Base-by-base conservation (phyloP, 2,329 filamentous ascomycete species). In the Chaetothyriales sp. region DNA sequence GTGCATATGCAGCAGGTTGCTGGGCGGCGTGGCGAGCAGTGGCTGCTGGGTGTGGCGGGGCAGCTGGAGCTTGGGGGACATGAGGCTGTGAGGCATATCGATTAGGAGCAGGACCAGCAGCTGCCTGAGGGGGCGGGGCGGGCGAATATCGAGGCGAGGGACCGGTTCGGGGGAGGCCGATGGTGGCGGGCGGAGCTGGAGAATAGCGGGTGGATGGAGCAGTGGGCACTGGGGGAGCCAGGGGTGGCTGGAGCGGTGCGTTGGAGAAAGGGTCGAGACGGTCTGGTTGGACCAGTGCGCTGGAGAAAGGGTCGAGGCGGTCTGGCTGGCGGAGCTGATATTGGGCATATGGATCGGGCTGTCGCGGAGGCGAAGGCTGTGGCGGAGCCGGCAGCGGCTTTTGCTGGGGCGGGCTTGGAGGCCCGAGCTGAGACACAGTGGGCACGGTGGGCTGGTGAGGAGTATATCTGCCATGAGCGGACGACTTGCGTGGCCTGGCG, bases 401-500 rank as follows among this genome's bases (percentile, higher is more conserved):
- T 45, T 61, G 59, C 29, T 60, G 52, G 29, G 58, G 51, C 51
- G 59, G 48, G 43, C 47, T 46, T 40, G 49, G 43, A 33, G 33
- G 46, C 51, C 45, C 10, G 33, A 40, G 33, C 13, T 15, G 4
- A 40, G 33, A 15, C 13, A 40, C 33, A 5, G 33, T 2, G 33
- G 33, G 10, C 4, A 40, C 15, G 4, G 13, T 40, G 33, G 33
- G 1, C 10, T 65, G 63, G 43, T 66, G 64, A 45, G 70, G 67
- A 44, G 66, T 65, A 57, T 70, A 70, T 51, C 69, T 66, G 5
- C 68, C 70, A 19, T 65, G 62, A 7, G 20, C 37, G 10, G 52
- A 69, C 20, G 75, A 73, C 18, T 80, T 77, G 22, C 82, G 77
- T n/a, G 80, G 76, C 62, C 75, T 82, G 3, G 77, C 67, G 1